phyloP scores from a whole-genome alignment of 805 yeast genomes.

The Yamadazyma takamatsuzukensis region DNA sequence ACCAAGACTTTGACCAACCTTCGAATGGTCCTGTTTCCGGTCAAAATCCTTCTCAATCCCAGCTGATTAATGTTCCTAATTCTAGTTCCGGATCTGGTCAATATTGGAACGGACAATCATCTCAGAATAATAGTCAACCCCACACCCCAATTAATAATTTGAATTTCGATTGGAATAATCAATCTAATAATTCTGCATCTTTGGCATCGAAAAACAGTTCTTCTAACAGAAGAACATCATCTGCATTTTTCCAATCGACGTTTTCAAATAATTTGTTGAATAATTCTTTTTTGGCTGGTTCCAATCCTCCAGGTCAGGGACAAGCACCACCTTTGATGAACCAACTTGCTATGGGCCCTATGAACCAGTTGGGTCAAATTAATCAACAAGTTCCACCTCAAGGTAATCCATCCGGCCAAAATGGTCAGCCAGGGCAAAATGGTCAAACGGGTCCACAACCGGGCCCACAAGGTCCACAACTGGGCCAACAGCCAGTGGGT shows the following conservation, averaged over 20 bases:
- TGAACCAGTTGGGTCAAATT: conserved; percentile 1
- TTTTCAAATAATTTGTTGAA: conserved; percentile 13
- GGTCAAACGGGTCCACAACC: background rate
- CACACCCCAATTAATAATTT: conserved; percentile 13
- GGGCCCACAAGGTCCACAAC: conserved; percentile 1
- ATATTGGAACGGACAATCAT: background rate
- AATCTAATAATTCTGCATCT: conserved; percentile 20
- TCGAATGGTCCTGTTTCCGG: background rate
- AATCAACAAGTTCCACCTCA: background rate
- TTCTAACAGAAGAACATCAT: conserved; percentile 51
- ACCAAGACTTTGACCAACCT: conserved; percentile 7
- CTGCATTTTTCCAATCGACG: conserved; percentile 43
- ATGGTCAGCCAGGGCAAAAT: background rate
- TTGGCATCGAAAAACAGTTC: conserved; percentile 12
- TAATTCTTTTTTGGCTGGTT: conserved; percentile 13
- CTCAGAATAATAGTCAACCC: conserved; percentile 12
- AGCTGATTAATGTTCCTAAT: background rate
- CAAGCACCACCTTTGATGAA: conserved; percentile 3
- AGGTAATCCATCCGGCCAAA: background rate
- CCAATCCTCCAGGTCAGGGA: too few relatives aligned
- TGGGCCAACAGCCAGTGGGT: conserved; percentile 6
- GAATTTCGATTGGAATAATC: conserved; percentile 14
- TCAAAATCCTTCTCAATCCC: background rate
- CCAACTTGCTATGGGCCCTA: conserved; percentile 2
- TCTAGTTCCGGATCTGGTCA: background rate